Evolutionary conservation across 345 rosid genomes (phyloP).

Genomic region (Populus tremula): DNA sequence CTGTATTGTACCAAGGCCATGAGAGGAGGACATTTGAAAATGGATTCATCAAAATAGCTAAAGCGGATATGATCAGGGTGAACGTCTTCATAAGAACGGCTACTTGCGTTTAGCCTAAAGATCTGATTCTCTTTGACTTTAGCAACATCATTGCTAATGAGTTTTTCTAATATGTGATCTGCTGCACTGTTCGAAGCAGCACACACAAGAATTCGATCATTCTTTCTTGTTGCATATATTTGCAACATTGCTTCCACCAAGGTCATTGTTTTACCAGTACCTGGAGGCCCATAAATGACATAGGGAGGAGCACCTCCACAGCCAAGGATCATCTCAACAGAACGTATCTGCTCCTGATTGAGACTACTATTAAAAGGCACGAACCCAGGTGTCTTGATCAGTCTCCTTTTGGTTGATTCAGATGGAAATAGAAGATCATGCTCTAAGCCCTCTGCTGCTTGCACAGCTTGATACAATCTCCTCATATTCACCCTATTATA

Average conservation of each 20-base stretch:
- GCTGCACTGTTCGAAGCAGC: slow-evolving; percentile 90
- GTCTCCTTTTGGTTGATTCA: slow-evolving; percentile 32
- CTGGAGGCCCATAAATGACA: slow-evolving; percentile 90
- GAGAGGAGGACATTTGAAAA: slow-evolving; percentile 70
- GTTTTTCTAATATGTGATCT: slow-evolving; percentile 65
- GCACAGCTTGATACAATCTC: slow-evolving; percentile 69
- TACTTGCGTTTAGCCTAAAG: slow-evolving; percentile 77
- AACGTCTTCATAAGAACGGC: slow-evolving; percentile 66
- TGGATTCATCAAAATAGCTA: slow-evolving; percentile 56
- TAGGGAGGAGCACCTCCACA: slow-evolving; percentile 82
- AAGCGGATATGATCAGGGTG: slow-evolving; percentile 54
- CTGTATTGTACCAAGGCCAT: slow-evolving; percentile 46
- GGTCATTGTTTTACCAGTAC: slow-evolving; percentile 89
- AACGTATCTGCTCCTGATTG: slow-evolving; percentile 68
- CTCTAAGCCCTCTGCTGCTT: slow-evolving; percentile 48
- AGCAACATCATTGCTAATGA: slow-evolving; percentile 44
- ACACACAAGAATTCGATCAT: slow-evolving; percentile 66
- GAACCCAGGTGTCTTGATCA: slow-evolving; percentile 37
- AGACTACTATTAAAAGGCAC: slow-evolving; percentile 53
- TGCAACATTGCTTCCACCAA: slow-evolving; percentile 76
- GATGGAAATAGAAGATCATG: slow-evolving; percentile 61
- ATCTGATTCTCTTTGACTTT: slow-evolving; percentile 50
- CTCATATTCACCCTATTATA: slow-evolving; percentile 64
- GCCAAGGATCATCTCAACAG: slow-evolving; percentile 68
- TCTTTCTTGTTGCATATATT: slow-evolving; percentile 40